Percentiles rank a stretch among this genome's conserved stretches.
Conservation (phyloP, 1,284 basidiomycete species). For the Cryptococcus sp. region DNA sequence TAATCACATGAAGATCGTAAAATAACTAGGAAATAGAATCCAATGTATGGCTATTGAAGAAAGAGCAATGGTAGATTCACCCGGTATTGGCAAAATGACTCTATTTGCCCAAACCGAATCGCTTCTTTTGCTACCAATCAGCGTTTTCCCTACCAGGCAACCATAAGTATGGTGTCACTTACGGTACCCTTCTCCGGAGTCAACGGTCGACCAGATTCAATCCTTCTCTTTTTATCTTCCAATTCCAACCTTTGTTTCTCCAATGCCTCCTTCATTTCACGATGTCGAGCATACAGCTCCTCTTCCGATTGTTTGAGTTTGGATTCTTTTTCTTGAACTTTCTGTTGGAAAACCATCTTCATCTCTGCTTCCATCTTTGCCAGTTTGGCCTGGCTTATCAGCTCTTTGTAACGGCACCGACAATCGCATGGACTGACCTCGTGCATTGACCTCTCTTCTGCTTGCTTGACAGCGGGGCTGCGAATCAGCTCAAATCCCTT, state of each 20-base stretch:
- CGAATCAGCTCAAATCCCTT: neutral
- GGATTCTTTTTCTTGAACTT: constrained; percentile 95
- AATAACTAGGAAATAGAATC: neutral
- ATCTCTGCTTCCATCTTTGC: constrained; percentile 99
- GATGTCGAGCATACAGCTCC: constrained; percentile 92
- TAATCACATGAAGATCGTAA: neutral
- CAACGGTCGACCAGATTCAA: constrained; percentile 88
- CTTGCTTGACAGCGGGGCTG: constrained; percentile 88
- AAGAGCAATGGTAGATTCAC: neutral
- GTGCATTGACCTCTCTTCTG: constrained; percentile 88
- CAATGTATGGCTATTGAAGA: neutral
- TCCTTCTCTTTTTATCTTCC: constrained; percentile 96
- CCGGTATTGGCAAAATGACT: neutral
- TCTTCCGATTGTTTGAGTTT: constrained; percentile 98
- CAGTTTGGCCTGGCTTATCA: constrained; percentile 64
- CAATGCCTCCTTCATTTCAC: constrained; percentile 97
- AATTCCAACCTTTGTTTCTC: constrained; percentile 94
- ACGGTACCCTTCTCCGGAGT: constrained; percentile 79
- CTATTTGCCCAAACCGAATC: constrained; percentile 46
- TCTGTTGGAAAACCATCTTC: constrained; percentile 99
- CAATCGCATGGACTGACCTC: constrained; percentile 52
- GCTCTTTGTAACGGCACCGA: neutral
- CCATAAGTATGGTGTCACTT: constrained; percentile 11
- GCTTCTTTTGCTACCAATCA: constrained; percentile 29
- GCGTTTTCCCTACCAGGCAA: neutral